These are phyloP conservation scores for Truncatella angustata DNA, from an alignment of 2,329 filamentous ascomycete species.

Conservation along the genomic window DNA sequence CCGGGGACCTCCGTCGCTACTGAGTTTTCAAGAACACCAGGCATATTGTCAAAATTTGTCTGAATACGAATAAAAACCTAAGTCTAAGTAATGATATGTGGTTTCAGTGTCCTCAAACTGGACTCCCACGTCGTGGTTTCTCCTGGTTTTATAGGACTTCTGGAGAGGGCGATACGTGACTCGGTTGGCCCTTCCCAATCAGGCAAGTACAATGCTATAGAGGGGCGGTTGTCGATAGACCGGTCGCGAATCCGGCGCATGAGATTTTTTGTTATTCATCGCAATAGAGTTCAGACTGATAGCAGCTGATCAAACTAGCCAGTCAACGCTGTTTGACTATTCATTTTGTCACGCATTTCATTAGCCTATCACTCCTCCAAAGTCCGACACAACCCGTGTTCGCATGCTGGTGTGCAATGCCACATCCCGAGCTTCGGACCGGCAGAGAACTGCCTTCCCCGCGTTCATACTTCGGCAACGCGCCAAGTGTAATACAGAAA, in stretches of 20 bases:
- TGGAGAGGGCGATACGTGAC: background rate
- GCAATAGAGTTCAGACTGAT: too few relatives aligned
- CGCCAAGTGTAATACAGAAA: too few relatives aligned
- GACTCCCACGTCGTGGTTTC: background rate
- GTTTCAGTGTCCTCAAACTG: background rate
- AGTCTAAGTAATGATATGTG: background rate
- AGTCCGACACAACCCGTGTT: too few relatives aligned
- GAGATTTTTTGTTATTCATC: too few relatives aligned
- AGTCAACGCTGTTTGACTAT: too few relatives aligned
- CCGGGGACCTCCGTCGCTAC: slow-evolving; percentile 36
- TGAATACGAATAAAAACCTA: background rate
- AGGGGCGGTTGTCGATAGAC: background rate
- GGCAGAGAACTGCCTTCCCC: too few relatives aligned
- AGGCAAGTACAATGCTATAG: background rate
- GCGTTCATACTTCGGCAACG: too few relatives aligned
- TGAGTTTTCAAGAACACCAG: slow-evolving; percentile 1
- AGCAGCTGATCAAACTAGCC: too few relatives aligned
- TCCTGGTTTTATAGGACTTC: background rate
- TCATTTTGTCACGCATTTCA: too few relatives aligned
- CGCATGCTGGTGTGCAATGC: too few relatives aligned
- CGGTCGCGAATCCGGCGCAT: background rate
- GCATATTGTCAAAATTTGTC: background rate
- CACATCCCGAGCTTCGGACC: too few relatives aligned
- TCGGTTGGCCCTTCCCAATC: background rate
- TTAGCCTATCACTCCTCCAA: too few relatives aligned